Conservation (phyloP, 192 early-diverging fungal species). For the Backusella sp. region DNA sequence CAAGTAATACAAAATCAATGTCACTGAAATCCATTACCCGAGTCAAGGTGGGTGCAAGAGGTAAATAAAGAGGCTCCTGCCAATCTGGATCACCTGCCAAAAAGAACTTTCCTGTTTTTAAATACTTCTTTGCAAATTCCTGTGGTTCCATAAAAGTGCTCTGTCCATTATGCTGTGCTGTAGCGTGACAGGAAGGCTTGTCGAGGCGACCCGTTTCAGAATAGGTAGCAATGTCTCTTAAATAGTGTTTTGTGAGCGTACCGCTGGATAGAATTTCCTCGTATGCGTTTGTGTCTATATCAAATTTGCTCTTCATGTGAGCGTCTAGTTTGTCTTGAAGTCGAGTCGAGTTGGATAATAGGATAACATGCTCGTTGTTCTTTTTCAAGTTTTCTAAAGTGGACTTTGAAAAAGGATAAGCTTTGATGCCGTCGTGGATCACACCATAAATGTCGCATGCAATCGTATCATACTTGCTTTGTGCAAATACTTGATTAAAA, state of each 20-base stretch:
- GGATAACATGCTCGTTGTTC: conserved; percentile 1
- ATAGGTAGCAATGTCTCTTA: conserved; percentile 3
- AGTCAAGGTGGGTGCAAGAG: background rate
- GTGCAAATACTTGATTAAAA: background rate
- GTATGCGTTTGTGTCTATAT: conserved; percentile 13
- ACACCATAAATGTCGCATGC: conserved; percentile 37
- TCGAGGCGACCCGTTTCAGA: background rate
- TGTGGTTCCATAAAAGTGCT: background rate
- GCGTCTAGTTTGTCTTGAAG: background rate
- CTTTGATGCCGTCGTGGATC: conserved; percentile 26
- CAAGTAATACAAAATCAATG: conserved; percentile 32
- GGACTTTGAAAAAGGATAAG: conserved; percentile 20
- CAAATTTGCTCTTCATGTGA: conserved; percentile 10
- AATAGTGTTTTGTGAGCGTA: conserved; percentile 18
- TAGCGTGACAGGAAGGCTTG: conserved; percentile 15
- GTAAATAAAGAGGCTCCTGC: conserved; percentile 23
- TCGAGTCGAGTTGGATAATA: conserved; percentile 34
- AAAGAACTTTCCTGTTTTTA: conserved; percentile 24
- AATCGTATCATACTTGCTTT: conserved; percentile 20
- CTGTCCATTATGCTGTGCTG: background rate
- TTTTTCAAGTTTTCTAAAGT: conserved; percentile 2
- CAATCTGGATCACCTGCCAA: conserved; percentile 18
- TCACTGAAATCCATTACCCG: conserved; percentile 5
- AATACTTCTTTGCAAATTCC: conserved; percentile 10
- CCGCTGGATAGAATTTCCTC: conserved; percentile 31